Percentiles rank a stretch among this genome's conserved stretches.
Conservation (phyloP, 2,329 filamentous ascomycete genomes). For the Aspergillus carbonarius region DNA sequence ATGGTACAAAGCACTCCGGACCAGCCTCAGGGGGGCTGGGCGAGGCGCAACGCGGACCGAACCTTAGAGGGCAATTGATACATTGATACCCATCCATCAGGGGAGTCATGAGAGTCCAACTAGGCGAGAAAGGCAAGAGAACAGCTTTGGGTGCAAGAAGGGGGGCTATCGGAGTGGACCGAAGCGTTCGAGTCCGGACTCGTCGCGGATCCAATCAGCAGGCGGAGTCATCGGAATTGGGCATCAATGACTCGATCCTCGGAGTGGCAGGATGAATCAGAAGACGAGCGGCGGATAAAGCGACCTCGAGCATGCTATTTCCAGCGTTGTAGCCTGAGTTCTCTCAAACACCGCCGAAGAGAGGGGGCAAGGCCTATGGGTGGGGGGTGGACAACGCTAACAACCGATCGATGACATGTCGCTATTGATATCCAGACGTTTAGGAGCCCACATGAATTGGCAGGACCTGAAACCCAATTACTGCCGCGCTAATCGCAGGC, state of each 20-base stretch:
- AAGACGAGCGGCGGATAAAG: constrained; percentile 3
- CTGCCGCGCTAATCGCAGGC: constrained; percentile 13
- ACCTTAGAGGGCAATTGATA: constrained; percentile 25
- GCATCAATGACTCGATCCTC: constrained; percentile 24
- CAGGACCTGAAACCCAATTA: constrained; percentile 21
- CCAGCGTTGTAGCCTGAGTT: constrained; percentile 7
- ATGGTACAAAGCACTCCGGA: constrained; percentile 15
- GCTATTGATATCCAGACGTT: constrained; percentile 22
- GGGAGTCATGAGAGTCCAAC: constrained; percentile 10
- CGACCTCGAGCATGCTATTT: constrained; percentile 6
- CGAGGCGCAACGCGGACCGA: constrained; percentile 25
- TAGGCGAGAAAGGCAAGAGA: constrained; percentile 14
- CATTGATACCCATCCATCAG: constrained; percentile 24
- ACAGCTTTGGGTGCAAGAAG: constrained; percentile 15
- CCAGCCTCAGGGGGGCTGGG: constrained; percentile 22
- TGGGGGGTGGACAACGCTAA: constrained; percentile 23
- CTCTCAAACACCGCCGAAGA: constrained; percentile 8
- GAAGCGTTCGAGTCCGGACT: constrained; percentile 10
- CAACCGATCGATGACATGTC: constrained; percentile 26
- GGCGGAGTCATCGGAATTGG: constrained; percentile 19
- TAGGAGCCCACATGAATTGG: constrained; percentile 20
- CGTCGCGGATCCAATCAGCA: constrained; percentile 12
- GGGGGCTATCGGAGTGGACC: constrained; percentile 13
- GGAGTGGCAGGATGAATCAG: constrained; percentile 18
- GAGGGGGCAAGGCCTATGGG: constrained; percentile 9